Evolutionary conservation across 1,139 yeast species (phyloP), one percentile per base, ranked within the genome.

Genomic region (Taphrina deformans): DNA sequence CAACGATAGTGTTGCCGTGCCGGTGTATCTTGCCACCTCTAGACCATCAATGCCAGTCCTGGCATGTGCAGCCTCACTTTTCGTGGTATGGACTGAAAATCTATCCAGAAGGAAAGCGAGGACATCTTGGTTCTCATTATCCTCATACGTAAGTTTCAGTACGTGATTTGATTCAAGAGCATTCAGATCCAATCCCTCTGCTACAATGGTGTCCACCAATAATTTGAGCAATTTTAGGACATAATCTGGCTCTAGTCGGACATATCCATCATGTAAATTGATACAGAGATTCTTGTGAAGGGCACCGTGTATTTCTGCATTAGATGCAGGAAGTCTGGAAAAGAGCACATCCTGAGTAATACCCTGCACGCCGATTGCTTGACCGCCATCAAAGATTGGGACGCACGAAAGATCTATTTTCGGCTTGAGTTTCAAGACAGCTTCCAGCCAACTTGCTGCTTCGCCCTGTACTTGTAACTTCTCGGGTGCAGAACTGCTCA

Each of bases 371-470:
- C 6, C 14, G 26, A 26, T 9, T 6, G 35, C n/a, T 7, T 46
- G 46, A 18, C 24, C 26, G 2, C 51, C 56, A 27, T 50, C 41
- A 18, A 46, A 52, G 27, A 38, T 26, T 4, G 55, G 56, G 18
- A 50, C 7, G n/a, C 24, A 24, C 14, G 44, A 14, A 7, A 59
- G 27, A 2, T 50, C 35, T 5, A 59, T 50, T 21, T 21, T 26
- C 16, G 63, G 63, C n/a, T 35, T 35, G 38, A 3, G 35, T 33
- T 12, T 14, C 6, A 14, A 14, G 14, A 31, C 38, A 18, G 63
- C 14, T 29, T 59, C 63, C 3, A 59, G 26, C 63, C 63, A 59
- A 40, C 63, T 59, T 5, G 41, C 27, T 18, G 56, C 55, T 24
- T 59, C 63, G 6, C 63, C 63, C 38, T 59, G 63, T n/a, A 50